phyloP scores from a whole-genome alignment of 768 basidiomycete species.

The Pleurotus eryngii region DNA sequence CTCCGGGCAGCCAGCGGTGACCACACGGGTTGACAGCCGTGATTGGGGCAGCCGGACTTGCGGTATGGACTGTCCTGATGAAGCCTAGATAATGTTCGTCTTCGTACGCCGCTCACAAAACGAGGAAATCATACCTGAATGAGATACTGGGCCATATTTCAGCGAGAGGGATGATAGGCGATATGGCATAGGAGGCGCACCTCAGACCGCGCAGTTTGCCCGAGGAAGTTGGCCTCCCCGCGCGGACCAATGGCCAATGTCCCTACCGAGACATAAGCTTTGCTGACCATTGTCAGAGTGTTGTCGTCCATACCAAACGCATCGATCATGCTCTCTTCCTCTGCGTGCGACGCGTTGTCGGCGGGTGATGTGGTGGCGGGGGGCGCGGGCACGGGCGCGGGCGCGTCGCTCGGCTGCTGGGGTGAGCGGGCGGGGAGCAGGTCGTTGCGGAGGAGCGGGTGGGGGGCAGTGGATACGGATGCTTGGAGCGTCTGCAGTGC shows the following conservation, averaged over 20 bases:
- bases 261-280: conserved; percentile 29
- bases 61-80: conserved; percentile 17
- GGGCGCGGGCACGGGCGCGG: conserved; percentile 4
- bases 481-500: conserved; percentile 51
- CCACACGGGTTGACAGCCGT: conserved; percentile 37
- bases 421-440: conserved; percentile 26
- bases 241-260: conserved; percentile 55
- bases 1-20: conserved; percentile 34
- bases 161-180: neutral
- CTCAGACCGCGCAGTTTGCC: conserved; percentile 67
- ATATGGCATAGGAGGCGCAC: conserved; percentile 30
- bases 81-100: conserved; percentile 16
- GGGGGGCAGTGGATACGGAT: conserved; percentile 43
- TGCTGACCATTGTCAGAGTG: neutral
- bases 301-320: conserved; percentile 37
- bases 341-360: conserved; percentile 14
- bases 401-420: conserved; percentile 9
- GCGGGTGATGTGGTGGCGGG: neutral
- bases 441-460: conserved; percentile 41
- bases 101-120: neutral
- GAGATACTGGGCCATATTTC: conserved; percentile 41
- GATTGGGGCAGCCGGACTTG: conserved; percentile 14
- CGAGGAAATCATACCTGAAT: conserved; percentile 42
- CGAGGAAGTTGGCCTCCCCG: conserved; percentile 56
- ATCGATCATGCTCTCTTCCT: conserved; percentile 44